A percentile compares a stretch with the other conserved stretches of the same genome.
phyloP scores from a whole-genome alignment of 2,329 filamentous ascomycete genomes.

The Orbilia ellipsospora region DNA sequence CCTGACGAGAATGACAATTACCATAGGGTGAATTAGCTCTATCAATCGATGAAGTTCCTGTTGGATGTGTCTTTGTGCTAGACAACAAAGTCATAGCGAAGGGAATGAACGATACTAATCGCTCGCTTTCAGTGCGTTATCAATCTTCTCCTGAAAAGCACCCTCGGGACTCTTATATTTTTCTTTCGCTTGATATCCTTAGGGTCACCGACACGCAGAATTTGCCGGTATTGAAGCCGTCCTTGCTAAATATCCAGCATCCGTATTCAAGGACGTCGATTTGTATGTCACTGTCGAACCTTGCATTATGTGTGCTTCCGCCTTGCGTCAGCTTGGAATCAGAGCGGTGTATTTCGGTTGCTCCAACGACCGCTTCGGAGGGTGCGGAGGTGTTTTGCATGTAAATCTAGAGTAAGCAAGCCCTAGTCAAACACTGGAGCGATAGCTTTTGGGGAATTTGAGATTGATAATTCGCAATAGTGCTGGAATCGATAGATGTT shows the following conservation, averaged over 20 bases:
- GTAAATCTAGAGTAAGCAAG: constrained; percentile 75
- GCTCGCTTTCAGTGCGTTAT: constrained; percentile 69
- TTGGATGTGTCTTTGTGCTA: constrained; percentile 93
- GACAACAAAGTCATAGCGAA: constrained; percentile 80
- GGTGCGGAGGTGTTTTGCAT: constrained; percentile 90
- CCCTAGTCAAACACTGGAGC: not conserved
- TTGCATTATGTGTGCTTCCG: constrained; percentile 97
- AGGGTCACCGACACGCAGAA: constrained; percentile 94
- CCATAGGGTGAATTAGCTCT: constrained; percentile 86
- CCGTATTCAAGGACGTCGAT: constrained; percentile 77
- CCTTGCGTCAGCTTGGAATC: constrained; percentile 87
- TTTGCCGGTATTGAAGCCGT: constrained; percentile 84
- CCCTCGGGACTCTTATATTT: not conserved
- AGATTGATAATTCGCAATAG: constrained; percentile 65
- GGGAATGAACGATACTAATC: constrained; percentile 97
- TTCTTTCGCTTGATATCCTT: constrained; percentile 58
- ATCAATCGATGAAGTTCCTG: constrained; percentile 87
- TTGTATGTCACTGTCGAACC: constrained; percentile 98
- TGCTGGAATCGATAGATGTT: constrained; percentile 74
- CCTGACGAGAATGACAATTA: not conserved
- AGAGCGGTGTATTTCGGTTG: constrained; percentile 94
- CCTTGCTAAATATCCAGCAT: constrained; percentile 72
- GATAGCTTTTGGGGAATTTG: not conserved
- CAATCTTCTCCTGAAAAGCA: not conserved
- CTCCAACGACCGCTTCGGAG: constrained; percentile 95